Evolutionary conservation across 2,329 filamentous ascomycete species (phyloP).

Genomic region (Rutstroemia sp.): DNA sequence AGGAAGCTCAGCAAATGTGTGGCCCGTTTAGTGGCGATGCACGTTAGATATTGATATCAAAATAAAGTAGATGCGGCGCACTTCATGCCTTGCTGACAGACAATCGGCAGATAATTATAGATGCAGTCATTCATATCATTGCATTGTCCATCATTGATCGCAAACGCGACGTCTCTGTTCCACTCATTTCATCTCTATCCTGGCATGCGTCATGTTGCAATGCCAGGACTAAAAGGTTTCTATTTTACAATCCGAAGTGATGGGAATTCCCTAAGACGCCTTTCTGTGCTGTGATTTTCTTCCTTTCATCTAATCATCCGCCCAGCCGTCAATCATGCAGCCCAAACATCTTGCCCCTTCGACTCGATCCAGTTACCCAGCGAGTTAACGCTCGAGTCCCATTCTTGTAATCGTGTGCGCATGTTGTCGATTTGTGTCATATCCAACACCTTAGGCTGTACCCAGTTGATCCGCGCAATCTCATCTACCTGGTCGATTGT

Average conservation of each 20-base stretch:
- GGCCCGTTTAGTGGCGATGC: no score
- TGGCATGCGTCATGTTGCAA: neutral
- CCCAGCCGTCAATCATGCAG: slow-evolving; percentile 46
- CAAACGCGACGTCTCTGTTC: neutral
- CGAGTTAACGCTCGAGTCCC: slow-evolving; percentile 93
- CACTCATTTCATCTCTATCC: slow-evolving; percentile 4
- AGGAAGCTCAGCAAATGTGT: no score
- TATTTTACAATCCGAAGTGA: slow-evolving; percentile 26
- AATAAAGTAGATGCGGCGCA: no score
- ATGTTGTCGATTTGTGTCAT: slow-evolving; percentile 93
- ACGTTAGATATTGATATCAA: no score
- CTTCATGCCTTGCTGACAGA: neutral
- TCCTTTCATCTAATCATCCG: slow-evolving; percentile 4
- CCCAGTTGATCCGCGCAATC: slow-evolving; percentile 94
- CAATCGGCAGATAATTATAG: neutral
- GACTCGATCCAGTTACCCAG: slow-evolving; percentile 96
- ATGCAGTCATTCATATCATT: neutral
- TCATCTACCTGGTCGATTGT: slow-evolving; percentile 95
- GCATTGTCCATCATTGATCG: neutral
- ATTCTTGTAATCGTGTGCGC: slow-evolving; percentile 80
- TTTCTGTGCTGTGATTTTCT: slow-evolving; percentile 8
- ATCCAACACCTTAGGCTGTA: slow-evolving; percentile 96
- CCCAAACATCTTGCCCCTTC: slow-evolving; percentile 93
- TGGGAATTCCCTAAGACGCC: slow-evolving; percentile 19
- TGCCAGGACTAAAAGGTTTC: slow-evolving; percentile 13